These are phyloP conservation scores for Tetrahymena malaccensis DNA, from an alignment of 73 alveolate genomes.

Conservation along the genomic window DNA sequence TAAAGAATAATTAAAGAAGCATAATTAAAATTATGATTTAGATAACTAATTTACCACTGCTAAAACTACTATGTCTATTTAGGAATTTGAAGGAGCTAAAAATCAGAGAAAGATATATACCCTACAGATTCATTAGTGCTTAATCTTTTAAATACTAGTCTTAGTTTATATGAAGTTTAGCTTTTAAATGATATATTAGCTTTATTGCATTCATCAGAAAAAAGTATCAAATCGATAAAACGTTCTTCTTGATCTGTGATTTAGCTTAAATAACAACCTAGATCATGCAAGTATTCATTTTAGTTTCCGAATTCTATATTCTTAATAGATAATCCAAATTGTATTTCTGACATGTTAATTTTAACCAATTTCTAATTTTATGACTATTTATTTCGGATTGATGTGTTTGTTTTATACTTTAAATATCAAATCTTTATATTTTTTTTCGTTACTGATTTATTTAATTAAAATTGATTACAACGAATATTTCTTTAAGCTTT, in stretches of 20 bases:
- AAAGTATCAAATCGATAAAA: neutral
- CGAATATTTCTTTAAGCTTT: neutral
- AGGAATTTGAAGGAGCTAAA: neutral
- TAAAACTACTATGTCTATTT: neutral
- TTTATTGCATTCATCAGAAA: neutral
- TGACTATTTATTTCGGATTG: neutral
- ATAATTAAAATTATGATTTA: too few species aligned
- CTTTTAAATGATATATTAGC: neutral
- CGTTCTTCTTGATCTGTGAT: neutral
- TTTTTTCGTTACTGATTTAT: neutral
- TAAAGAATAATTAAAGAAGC: neutral
- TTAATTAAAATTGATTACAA: neutral
- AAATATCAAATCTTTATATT: neutral
- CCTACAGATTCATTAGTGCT: neutral
- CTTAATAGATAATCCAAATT: neutral
- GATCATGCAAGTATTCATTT: neutral
- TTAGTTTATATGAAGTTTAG: neutral
- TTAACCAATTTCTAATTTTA: neutral
- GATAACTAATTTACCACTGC: neutral
- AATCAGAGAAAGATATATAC: neutral
- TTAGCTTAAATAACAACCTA: neutral
- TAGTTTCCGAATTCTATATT: neutral
- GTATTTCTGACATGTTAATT: neutral
- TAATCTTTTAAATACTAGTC: neutral
- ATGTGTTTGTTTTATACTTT: neutral